phyloP scores from a whole-genome alignment of 2,329 filamentous ascomycete genomes.

The Ophiostoma novo-ulmi region DNA sequence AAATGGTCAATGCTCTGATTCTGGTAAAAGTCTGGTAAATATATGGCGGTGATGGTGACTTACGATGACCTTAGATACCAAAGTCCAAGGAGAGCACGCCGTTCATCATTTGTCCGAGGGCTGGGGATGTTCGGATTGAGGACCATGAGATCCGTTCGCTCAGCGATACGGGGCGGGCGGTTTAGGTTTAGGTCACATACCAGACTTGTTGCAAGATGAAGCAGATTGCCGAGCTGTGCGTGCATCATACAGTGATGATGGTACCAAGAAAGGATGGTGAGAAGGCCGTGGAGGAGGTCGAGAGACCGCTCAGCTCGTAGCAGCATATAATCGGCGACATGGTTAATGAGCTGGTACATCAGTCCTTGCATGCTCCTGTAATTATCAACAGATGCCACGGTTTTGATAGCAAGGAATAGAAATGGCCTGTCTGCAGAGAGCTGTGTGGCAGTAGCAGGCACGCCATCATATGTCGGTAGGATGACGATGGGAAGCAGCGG shows the following conservation, averaged over 20 bases:
- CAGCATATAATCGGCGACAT: conserved; percentile 46
- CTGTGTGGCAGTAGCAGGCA: conserved; percentile 33
- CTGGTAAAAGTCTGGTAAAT: neutral
- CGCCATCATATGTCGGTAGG: conserved; percentile 32
- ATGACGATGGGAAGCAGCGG: conserved; percentile 46
- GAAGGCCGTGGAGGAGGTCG: conserved; percentile 46
- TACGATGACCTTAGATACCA: conserved; percentile 49
- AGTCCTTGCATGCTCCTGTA: conserved; percentile 46
- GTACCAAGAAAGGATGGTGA: conserved; percentile 48
- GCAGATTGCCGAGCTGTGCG: conserved; percentile 47
- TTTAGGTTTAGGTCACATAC: conserved; percentile 46
- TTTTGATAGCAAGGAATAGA: conserved; percentile 46
- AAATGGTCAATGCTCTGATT: neutral
- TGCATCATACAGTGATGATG: conserved; percentile 53
- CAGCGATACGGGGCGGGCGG: conserved; percentile 38
- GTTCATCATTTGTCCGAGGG: conserved; percentile 47
- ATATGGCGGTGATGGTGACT: neutral
- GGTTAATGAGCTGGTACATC: conserved; percentile 44
- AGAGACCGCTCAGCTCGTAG: conserved; percentile 47
- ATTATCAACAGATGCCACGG: conserved; percentile 46
- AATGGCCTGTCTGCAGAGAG: conserved; percentile 43
- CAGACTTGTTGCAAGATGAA: conserved; percentile 46
- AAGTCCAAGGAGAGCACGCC: conserved; percentile 47
- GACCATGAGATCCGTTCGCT: conserved; percentile 42
- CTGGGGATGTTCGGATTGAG: conserved; percentile 38